Percentiles rank a stretch among this genome's conserved stretches.
These are phyloP conservation scores for Pichia thaimueangensis DNA, from an alignment of 805 yeast genomes.

Conservation along the genomic window DNA sequence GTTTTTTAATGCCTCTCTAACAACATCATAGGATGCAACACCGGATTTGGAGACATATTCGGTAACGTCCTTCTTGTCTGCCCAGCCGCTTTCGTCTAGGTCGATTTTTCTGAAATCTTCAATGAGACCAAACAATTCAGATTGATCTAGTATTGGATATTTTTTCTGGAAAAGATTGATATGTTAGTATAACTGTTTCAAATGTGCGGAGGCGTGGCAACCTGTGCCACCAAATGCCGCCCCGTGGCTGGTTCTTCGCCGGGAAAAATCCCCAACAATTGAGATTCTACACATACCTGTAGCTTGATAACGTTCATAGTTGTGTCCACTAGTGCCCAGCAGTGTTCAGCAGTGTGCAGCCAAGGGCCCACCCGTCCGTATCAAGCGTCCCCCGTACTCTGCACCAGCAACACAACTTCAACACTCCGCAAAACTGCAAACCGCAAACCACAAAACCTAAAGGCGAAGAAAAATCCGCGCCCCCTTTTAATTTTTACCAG, in stretches of 20 bases:
- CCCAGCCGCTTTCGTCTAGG: constrained; percentile 88
- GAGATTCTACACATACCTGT: constrained; percentile 37
- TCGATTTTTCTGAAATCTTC: constrained; percentile 86
- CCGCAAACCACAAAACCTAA: no score
- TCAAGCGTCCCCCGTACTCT: no score
- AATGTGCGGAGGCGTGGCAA: no score
- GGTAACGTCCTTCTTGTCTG: constrained; percentile 84
- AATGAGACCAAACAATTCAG: constrained; percentile 76
- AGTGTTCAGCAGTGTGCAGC: no score
- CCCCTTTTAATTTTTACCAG: no score
- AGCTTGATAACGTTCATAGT: constrained; percentile 58
- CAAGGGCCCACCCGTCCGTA: no score
- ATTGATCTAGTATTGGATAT: constrained; percentile 79
- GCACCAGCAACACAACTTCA: no score
- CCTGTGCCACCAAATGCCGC: no score
- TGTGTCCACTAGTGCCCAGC: no score
- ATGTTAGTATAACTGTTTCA: not conserved
- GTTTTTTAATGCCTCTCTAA: constrained; percentile 85
- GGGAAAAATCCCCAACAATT: not conserved
- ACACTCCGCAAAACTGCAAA: no score
- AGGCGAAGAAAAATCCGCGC: no score
- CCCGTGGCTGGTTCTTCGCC: not conserved
- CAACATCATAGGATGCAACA: constrained; percentile 79
- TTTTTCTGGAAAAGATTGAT: constrained; percentile 54
- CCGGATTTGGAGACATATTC: constrained; percentile 77